These are phyloP conservation scores for Aphanomyces invadans DNA, from an alignment of 352 stramenopile species.

Conservation along the genomic window DNA sequence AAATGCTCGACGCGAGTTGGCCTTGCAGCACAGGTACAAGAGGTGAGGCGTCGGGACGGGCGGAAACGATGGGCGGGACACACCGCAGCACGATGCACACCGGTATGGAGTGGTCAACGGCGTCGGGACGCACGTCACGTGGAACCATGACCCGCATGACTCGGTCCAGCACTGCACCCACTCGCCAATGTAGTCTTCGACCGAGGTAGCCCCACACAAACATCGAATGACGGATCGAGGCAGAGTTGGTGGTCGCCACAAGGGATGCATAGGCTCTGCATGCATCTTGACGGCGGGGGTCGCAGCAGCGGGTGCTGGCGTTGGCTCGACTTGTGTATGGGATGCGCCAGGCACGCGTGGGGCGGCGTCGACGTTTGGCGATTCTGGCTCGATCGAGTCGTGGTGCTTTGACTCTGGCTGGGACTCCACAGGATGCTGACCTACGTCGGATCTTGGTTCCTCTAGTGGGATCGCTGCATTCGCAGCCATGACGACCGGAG, in stretches of 20 bases:
- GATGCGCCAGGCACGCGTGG: no score
- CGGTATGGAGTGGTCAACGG: background rate
- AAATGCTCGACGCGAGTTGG: background rate
- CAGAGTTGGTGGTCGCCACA: background rate
- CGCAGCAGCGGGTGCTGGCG: no score
- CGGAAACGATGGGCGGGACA: background rate
- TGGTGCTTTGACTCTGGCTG: no score
- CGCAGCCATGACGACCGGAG: no score
- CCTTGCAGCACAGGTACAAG: background rate
- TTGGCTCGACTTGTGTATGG: no score
- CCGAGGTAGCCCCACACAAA: conserved; percentile 39
- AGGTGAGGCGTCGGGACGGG: background rate
- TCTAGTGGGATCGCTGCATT: no score
- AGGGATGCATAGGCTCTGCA: background rate
- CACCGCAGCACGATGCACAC: background rate
- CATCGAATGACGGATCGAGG: conserved; percentile 37
- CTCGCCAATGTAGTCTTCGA: conserved; percentile 44
- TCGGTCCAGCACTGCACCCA: conserved; percentile 65
- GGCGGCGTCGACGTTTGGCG: no score
- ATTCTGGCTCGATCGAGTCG: no score
- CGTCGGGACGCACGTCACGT: conserved; percentile 49
- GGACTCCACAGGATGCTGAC: no score
- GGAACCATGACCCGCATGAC: conserved; percentile 57
- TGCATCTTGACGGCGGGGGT: background rate
- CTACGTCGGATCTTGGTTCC: no score